phyloP scores from a whole-genome alignment of 2,329 filamentous ascomycete genomes.

The Aspergillus flavus region DNA sequence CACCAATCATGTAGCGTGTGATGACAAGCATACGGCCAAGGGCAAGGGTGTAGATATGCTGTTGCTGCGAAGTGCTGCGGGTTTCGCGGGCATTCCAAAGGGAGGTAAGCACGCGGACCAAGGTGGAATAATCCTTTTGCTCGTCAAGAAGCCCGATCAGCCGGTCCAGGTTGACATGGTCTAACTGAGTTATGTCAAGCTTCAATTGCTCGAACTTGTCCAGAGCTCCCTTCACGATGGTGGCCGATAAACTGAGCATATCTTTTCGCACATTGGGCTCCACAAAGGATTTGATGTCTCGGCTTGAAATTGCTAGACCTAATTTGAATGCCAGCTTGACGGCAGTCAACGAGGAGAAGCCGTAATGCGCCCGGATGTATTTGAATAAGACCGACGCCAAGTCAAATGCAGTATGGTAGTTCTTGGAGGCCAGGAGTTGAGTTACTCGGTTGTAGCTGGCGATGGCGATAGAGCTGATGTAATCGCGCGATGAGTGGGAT shows the following conservation, averaged over 20 bases:
- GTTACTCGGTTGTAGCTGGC: conserved; percentile 32
- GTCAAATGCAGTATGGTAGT: conserved; percentile 35
- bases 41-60: conserved; percentile 43
- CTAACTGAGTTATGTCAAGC: conserved; percentile 48
- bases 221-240: conserved; percentile 47
- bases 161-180: conserved; percentile 44
- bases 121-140: conserved; percentile 48
- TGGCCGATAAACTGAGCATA: conserved; percentile 42
- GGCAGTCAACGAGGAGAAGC: conserved; percentile 30
- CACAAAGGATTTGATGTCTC: conserved; percentile 32
- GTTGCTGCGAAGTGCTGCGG: conserved; percentile 40
- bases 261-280: conserved; percentile 40
- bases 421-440: conserved; percentile 30
- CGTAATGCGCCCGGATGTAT: conserved; percentile 37
- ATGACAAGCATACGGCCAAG: conserved; percentile 55
- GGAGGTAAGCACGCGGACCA: conserved; percentile 45
- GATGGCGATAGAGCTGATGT: conserved; percentile 42
- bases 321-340: conserved; percentile 41
- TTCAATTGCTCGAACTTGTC: conserved; percentile 42
- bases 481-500: conserved; percentile 35
- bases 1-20: conserved; percentile 52
- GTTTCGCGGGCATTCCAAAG: conserved; percentile 51
- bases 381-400: conserved; percentile 37
- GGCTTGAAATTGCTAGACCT: conserved; percentile 38
- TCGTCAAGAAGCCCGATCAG: conserved; percentile 49